These are phyloP conservation scores for Penicillium argentinense DNA, from an alignment of 495 filamentous ascomycete genomes.

Conservation along the genomic window DNA sequence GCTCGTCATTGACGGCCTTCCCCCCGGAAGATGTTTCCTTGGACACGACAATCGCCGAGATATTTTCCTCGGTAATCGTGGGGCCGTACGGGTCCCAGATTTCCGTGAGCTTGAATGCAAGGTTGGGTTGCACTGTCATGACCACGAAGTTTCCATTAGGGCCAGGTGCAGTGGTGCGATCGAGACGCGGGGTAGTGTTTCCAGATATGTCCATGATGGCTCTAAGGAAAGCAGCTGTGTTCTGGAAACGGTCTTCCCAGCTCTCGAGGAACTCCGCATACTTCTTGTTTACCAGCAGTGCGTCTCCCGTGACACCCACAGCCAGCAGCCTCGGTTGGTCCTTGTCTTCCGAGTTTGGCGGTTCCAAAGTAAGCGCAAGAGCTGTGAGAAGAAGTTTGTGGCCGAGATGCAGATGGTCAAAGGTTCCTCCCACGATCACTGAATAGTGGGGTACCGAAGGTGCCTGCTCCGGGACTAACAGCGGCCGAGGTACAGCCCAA, in stretches of 20 bases:
- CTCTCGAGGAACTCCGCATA: conserved; percentile 74
- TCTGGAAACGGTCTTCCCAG: conserved; percentile 70
- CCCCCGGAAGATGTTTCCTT: conserved; percentile 85
- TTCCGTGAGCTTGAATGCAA: conserved; percentile 70
- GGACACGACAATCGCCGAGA: conserved; percentile 85
- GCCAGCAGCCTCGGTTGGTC: conserved; percentile 54
- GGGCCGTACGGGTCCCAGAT: conserved; percentile 90
- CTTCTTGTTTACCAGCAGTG: conserved; percentile 83
- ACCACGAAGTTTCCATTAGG: conserved; percentile 53
- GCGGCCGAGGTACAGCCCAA: conserved; percentile 22
- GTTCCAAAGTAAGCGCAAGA: conserved; percentile 66
- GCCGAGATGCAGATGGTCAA: conserved; percentile 94
- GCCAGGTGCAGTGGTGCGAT: conserved; percentile 38
- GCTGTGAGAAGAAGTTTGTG: conserved; percentile 93
- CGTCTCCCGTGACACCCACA: conserved; percentile 86
- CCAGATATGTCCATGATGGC: conserved; percentile 62
- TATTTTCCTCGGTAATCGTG: conserved; percentile 77
- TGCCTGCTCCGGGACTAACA: conserved; percentile 23
- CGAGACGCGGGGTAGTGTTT: conserved; percentile 25
- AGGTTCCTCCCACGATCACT: conserved; percentile 89
- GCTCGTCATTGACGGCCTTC: conserved; percentile 75
- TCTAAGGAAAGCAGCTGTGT: conserved; percentile 68
- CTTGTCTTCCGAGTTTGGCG: conserved; percentile 25
- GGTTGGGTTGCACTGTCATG: conserved; percentile 42
- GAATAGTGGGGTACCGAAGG: conserved; percentile 41